A percentile compares a stretch with the other conserved stretches of the same genome.
These are phyloP conservation scores for Ceraceosorus guamensis DNA, from an alignment of 1,284 basidiomycete species.

Conservation along the genomic window DNA sequence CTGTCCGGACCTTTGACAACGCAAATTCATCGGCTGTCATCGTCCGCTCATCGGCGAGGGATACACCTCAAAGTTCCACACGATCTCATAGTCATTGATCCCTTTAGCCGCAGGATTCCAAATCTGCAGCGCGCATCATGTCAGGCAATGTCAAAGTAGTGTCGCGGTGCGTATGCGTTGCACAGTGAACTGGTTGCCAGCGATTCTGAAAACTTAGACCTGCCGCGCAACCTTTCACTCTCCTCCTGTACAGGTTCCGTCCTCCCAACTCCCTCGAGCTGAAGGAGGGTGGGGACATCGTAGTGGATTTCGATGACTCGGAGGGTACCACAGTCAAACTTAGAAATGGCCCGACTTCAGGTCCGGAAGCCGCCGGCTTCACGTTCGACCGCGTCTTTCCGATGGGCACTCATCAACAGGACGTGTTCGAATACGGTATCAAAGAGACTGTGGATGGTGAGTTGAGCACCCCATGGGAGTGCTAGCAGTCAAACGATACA, in stretches of 20 bases:
- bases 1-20: too few relatives aligned
- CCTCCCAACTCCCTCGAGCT: slow-evolving; percentile 87
- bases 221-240: background rate
- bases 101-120: background rate
- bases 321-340: slow-evolving; percentile 72
- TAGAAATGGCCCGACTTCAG: slow-evolving; percentile 37
- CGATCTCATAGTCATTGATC: too few relatives aligned
- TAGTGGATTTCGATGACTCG: slow-evolving; percentile 63
- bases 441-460: slow-evolving; percentile 61
- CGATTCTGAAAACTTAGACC: background rate
- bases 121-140: slow-evolving; percentile 14
- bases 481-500: background rate
- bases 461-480: slow-evolving; percentile 15
- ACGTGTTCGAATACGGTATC: slow-evolving; percentile 98
- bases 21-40: too few relatives aligned
- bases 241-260: slow-evolving; percentile 64
- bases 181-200: background rate
- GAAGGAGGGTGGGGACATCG: slow-evolving; percentile 79
- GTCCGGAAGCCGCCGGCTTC: slow-evolving; percentile 69
- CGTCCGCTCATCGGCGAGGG: too few relatives aligned
- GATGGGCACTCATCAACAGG: slow-evolving; percentile 80
- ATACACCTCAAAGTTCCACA: too few relatives aligned
- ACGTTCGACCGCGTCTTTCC: slow-evolving; percentile 95
- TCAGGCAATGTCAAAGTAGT: slow-evolving; percentile 46
- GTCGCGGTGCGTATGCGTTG: slow-evolving; percentile 12